Conservation (phyloP, 1,284 basidiomycete genomes). For the Flammula alnicola region DNA sequence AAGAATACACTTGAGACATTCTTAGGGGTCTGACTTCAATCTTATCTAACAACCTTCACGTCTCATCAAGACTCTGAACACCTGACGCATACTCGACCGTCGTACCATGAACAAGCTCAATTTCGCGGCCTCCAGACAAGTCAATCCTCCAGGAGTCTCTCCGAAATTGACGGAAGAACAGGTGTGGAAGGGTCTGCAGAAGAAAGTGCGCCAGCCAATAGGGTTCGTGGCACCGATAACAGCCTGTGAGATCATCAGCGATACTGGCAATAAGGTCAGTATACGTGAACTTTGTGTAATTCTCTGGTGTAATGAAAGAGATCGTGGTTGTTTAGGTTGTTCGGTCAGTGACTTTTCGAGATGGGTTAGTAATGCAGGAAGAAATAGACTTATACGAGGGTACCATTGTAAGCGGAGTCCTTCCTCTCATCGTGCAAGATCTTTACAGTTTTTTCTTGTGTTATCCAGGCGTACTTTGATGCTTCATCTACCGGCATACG, state of each 20-base stretch:
- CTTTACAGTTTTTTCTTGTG: neutral
- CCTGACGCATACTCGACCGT: too few species aligned
- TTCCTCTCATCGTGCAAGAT: neutral
- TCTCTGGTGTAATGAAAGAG: too few species aligned
- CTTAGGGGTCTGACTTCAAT: too few species aligned
- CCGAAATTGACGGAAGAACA: conserved; percentile 34
- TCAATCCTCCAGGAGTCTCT: conserved; percentile 33
- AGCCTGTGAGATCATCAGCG: conserved; percentile 29
- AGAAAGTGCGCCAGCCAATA: conserved; percentile 36
- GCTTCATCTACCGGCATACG: conserved; percentile 24
- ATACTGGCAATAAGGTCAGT: conserved; percentile 33
- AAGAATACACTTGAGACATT: too few species aligned
- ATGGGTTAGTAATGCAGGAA: conserved; percentile 24
- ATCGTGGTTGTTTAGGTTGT: conserved; percentile 25
- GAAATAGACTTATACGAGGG: conserved; percentile 25
- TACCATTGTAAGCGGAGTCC: conserved; percentile 37
- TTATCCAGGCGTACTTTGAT: conserved; percentile 35
- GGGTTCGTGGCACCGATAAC: conserved; percentile 33
- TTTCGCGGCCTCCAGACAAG: conserved; percentile 34
- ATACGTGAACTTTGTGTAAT: neutral
- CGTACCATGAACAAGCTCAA: conserved; percentile 13
- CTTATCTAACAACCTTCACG: too few species aligned
- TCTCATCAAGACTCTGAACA: too few species aligned
- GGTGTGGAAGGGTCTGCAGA: conserved; percentile 37
- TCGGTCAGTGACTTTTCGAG: conserved; percentile 27